These are phyloP conservation scores for Neurospora pannonica DNA, from an alignment of 495 filamentous ascomycete genomes.

Conservation along the genomic window DNA sequence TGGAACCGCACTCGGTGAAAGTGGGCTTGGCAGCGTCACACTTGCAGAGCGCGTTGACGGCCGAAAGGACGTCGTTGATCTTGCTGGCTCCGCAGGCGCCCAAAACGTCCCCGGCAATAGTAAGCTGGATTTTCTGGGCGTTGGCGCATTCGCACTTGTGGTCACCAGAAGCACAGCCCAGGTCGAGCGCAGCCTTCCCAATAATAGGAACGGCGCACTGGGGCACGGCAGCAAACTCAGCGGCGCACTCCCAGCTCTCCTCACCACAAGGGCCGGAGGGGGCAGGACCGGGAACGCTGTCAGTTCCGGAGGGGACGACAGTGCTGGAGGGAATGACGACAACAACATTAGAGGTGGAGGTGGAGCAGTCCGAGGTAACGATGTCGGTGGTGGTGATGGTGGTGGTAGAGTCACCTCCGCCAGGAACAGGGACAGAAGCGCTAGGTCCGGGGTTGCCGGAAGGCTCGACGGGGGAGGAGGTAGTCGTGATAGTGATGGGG, in stretches of 20 bases:
- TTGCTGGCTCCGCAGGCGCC: background rate
- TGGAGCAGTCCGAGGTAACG: background rate
- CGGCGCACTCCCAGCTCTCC: background rate
- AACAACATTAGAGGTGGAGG: background rate
- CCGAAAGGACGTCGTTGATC: background rate
- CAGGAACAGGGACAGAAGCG: background rate
- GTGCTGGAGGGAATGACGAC: background rate
- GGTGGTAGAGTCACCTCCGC: background rate
- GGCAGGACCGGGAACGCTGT: background rate
- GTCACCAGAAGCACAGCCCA: background rate
- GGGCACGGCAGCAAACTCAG: background rate
- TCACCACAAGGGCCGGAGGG: background rate
- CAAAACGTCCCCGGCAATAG: background rate
- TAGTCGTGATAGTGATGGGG: background rate
- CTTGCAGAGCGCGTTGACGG: background rate
- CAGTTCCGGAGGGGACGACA: background rate
- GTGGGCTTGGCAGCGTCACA: background rate
- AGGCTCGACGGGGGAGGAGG: background rate
- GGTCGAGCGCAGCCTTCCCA: background rate
- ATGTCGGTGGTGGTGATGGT: background rate
- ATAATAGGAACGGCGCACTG: conserved; percentile 2
- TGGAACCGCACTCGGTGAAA: background rate
- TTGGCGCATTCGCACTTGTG: background rate
- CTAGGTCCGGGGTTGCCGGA: background rate
- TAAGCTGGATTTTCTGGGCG: background rate